phyloP scores from a whole-genome alignment of 1,139 yeast genomes.

The Yamadazyma atlantica region DNA sequence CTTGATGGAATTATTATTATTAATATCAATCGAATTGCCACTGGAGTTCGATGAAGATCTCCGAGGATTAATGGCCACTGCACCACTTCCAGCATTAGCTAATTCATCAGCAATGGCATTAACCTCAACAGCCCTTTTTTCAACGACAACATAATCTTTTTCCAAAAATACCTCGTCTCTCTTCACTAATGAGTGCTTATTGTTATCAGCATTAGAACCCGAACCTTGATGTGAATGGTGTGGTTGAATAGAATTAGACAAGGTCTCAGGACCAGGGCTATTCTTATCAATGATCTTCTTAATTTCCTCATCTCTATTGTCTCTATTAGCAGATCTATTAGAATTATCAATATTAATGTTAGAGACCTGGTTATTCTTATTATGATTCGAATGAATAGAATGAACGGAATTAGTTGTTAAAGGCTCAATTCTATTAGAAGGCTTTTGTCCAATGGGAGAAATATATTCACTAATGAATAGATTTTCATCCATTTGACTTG shows the following conservation, averaged over 20 bases:
- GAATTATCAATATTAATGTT: not conserved
- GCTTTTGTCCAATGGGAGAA: slow-evolving; percentile 29
- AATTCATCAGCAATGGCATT: slow-evolving; percentile 93
- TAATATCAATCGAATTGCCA: slow-evolving; percentile 13
- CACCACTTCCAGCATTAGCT: slow-evolving; percentile 65
- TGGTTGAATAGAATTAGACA: slow-evolving; percentile 25
- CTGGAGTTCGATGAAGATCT: slow-evolving; percentile 15
- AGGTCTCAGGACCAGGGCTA: slow-evolving; percentile 42
- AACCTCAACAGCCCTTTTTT: slow-evolving; percentile 90
- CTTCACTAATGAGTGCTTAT: slow-evolving; percentile 9
- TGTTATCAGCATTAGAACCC: not conserved
- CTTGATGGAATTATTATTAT: slow-evolving; percentile 12
- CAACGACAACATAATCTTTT: slow-evolving; percentile 90
- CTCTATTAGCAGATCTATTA: slow-evolving; percentile 1
- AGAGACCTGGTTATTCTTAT: slow-evolving; percentile 4
- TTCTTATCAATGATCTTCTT: slow-evolving; percentile 42
- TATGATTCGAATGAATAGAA: slow-evolving; percentile 2
- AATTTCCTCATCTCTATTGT: slow-evolving; percentile 43
- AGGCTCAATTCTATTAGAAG: slow-evolving; percentile 11
- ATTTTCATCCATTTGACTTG: slow-evolving; percentile 71
- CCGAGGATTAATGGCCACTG: slow-evolving; percentile 40
- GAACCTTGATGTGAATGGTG: slow-evolving; percentile 4
- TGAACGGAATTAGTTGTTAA: slow-evolving; percentile 6
- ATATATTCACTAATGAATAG: slow-evolving; percentile 81
- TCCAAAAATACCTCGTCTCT: slow-evolving; percentile 55